Evolutionary conservation across 768 basidiomycete genomes (phyloP), one percentile per base, ranked within the genome.

Genomic region (Phylloporus sp.): DNA sequence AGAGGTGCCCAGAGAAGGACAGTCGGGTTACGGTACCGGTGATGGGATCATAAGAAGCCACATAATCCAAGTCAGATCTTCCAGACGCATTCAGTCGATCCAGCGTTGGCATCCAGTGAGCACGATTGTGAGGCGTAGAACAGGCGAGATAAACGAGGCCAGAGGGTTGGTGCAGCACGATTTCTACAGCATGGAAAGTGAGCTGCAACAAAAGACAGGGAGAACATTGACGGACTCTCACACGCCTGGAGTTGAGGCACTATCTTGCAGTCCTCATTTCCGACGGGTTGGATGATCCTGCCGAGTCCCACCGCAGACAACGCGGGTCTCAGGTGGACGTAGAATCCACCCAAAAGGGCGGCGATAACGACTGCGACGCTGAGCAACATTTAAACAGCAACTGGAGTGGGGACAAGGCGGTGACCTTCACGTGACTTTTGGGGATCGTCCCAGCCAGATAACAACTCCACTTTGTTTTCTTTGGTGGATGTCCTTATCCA

Each of bases 101-200:
- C 3, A 74, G 41, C 2, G 75, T 59, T 15, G 85, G 86, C 0
- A 69, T 70, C 85, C 85, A 88, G 32, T 72, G 69, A 0, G 65
- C 54, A 22, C 84, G 77, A 31, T 70, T 76, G 13, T 56, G 61
- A 2, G 70, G 78, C 0, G 74, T 76, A 2, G 84, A 84, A 59
- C 86, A 87, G 11, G 85, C 83, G 8, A 85, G 74, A 58, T 81
- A 87, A 12, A 87, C 43, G 20, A 80, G 57, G 24, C 84, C 84
- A 1, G 74, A 74, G 1, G 80, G 73, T 41, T 78, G 73, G 50
- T 85, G 83, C n/a, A 85, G 67, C 4, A 82, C 74, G 26, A 80
- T 62, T 61, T 86, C 84, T 86, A 53, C 22, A 28, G 3, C 18
- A 32, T 3, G 28, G 31, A 20, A 18, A 24, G 63, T 70, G 32